Evolutionary conservation across 306 rosid species (phyloP), one percentile per base, ranked within the genome.

Genomic region (Castanea sativa): DNA sequence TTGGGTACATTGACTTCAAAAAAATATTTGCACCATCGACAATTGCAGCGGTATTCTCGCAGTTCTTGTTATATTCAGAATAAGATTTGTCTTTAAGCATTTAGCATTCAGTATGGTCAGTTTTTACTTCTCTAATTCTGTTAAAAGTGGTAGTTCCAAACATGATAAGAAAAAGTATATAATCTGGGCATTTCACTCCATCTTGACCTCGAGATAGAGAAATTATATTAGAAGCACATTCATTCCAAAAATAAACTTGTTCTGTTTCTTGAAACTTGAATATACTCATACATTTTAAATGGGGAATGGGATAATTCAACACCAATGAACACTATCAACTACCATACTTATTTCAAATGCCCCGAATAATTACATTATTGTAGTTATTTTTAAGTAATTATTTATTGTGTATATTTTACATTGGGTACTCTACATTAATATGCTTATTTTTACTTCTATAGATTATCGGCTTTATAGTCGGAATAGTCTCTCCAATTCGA

Each of bases 381-480:
- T 32, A 23, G 1, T 59, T 25, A 58, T 43, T 67, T n/a, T 32
- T 29, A 43, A 41, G 16, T n/a, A 74, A 56, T 18, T 65, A 43
- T 23, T 52, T 45, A 49, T 21, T 41, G 49, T 60, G 5, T 33
- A 25, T 33, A 16, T 57, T 32, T 55, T 20, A 69, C 64, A 4
- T 25, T 18, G 51, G 5, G 56, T 30, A 5, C 61, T 30, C 51
- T 23, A 59, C 6, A 69, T 55, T 67, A 61, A 43, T 1, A 53
- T 3, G 29, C 12, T 30, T 70, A 1, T 32, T 30, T 70, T 3
- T 78, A 60, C 51, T 8, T 27, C 29, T 69, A 27, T 73, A 88
- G 89, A 76, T 83, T 64, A 58, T 79, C 58, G 91, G 91, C 68
- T 32, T 88, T 60, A 20, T 88, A 18, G 69, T 86, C 23, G 89